These are phyloP conservation scores for Neonectria sp. DNA, from an alignment of 2,329 filamentous ascomycete species.

Conservation along the genomic window DNA sequence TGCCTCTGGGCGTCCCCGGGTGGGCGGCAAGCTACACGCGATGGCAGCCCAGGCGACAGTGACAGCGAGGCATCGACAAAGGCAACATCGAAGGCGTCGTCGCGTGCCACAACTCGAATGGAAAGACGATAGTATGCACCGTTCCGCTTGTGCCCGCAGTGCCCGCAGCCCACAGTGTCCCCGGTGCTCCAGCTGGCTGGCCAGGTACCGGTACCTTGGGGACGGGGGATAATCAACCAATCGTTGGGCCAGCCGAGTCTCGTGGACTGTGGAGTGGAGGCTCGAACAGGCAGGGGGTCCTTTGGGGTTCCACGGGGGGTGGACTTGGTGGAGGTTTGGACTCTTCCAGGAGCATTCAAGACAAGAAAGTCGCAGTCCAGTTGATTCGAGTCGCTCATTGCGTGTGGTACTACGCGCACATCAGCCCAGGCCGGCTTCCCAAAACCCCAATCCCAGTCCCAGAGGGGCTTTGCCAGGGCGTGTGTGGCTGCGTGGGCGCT, in stretches of 20 bases:
- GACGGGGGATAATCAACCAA: slow-evolving; percentile 41
- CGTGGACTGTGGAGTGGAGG: slow-evolving; percentile 45
- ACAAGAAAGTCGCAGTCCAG: slow-evolving; percentile 4
- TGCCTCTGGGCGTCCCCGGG: not conserved
- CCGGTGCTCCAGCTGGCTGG: slow-evolving; percentile 28
- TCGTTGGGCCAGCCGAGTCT: slow-evolving; percentile 44
- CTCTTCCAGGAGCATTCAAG: slow-evolving; percentile 35
- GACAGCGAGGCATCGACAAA: slow-evolving; percentile 25
- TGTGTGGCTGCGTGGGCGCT: slow-evolving; percentile 20
- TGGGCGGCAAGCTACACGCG: slow-evolving; percentile 1
- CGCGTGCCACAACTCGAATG: slow-evolving; percentile 1
- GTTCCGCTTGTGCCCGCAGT: slow-evolving; percentile 13
- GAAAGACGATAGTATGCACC: slow-evolving; percentile 7
- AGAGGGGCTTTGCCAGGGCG: slow-evolving; percentile 24
- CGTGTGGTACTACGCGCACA: too few relatives aligned
- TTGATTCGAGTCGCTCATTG: too few relatives aligned
- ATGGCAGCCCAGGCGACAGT: slow-evolving; percentile 1
- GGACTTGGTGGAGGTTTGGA: not conserved
- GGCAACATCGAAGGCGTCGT: slow-evolving; percentile 27
- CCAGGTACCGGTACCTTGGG: slow-evolving; percentile 44
- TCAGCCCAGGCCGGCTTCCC: not conserved
- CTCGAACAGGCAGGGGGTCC: slow-evolving; percentile 43
- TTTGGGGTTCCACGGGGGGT: slow-evolving; percentile 24
- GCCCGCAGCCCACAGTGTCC: slow-evolving; percentile 8
- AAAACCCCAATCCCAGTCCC: slow-evolving; percentile 14